Evolutionary conservation across 257 asterid genomes (phyloP).

Genomic region (Scutellaria baicalensis): DNA sequence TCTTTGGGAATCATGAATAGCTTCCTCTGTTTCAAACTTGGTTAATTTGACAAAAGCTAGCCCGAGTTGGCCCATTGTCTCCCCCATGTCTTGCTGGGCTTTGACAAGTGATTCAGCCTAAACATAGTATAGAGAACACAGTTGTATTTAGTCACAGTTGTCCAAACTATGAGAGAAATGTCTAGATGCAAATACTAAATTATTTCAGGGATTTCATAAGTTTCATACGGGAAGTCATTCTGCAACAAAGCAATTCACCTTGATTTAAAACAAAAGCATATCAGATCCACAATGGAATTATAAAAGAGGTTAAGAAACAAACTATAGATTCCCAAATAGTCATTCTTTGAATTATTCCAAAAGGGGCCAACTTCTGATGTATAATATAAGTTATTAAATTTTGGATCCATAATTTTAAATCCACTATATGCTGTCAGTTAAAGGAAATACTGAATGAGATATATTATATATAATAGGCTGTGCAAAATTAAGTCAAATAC

Average conservation of each 20-base stretch:
- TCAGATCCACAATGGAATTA: background rate
- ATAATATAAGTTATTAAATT: background rate
- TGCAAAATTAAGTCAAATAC: background rate
- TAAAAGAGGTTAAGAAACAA: background rate
- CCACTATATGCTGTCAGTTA: background rate
- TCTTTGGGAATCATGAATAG: slow-evolving; percentile 79
- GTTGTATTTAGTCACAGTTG: background rate
- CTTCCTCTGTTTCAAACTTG: slow-evolving; percentile 90
- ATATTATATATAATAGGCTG: background rate
- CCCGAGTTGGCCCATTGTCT: slow-evolving; percentile 93
- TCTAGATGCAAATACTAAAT: background rate
- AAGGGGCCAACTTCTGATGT: background rate
- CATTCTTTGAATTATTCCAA: background rate
- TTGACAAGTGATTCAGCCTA: slow-evolving; percentile 95
- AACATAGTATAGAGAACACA: slow-evolving; percentile 14
- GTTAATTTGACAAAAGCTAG: slow-evolving; percentile 87
- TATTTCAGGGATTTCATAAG: background rate
- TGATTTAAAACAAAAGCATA: background rate
- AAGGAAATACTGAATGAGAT: background rate
- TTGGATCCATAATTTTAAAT: background rate
- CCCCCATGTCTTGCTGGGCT: slow-evolving; percentile 96
- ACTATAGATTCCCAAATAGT: background rate
- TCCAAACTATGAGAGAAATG: background rate
- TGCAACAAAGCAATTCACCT: background rate
- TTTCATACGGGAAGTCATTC: background rate